phyloP scores from a whole-genome alignment of 2,329 filamentous ascomycete species.

The Alternaria ethzedia region DNA sequence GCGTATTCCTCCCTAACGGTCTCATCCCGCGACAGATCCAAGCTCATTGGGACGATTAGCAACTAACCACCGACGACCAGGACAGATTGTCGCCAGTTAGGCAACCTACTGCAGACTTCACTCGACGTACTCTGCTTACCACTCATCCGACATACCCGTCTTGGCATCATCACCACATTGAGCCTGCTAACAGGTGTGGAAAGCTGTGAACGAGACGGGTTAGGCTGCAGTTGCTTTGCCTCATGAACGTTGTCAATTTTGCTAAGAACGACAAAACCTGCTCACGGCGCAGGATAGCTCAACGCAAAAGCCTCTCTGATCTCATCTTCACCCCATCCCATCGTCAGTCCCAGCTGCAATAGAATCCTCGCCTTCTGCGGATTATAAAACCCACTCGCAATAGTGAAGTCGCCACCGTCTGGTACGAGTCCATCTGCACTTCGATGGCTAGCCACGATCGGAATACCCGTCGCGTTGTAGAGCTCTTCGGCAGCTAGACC shows the following conservation, averaged over 20 bases:
- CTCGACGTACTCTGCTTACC: neutral
- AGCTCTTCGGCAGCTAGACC: constrained; percentile 51
- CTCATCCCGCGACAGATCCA: neutral
- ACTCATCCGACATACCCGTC: neutral
- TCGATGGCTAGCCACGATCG: constrained; percentile 60
- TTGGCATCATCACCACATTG: neutral
- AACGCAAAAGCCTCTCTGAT: constrained; percentile 48
- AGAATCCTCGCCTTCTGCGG: constrained; percentile 63
- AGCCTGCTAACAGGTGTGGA: neutral
- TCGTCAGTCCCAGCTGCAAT: constrained; percentile 49
- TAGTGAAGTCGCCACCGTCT: constrained; percentile 36
- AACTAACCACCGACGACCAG: neutral
- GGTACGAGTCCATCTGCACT: constrained; percentile 62
- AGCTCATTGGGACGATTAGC: neutral
- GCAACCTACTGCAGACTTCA: neutral
- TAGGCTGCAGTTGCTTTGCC: neutral
- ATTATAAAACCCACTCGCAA: constrained; percentile 61
- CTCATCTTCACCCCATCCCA: constrained; percentile 51
- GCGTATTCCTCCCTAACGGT: neutral
- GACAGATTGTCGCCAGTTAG: neutral
- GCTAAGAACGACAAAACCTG: neutral
- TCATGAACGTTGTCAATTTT: neutral
- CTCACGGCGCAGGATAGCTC: constrained; percentile 34
- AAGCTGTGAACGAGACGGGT: neutral
- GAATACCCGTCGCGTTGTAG: constrained; percentile 54